These are phyloP conservation scores for Claviceps sp. DNA, from an alignment of 2,329 filamentous ascomycete genomes.

Conservation along the genomic window DNA sequence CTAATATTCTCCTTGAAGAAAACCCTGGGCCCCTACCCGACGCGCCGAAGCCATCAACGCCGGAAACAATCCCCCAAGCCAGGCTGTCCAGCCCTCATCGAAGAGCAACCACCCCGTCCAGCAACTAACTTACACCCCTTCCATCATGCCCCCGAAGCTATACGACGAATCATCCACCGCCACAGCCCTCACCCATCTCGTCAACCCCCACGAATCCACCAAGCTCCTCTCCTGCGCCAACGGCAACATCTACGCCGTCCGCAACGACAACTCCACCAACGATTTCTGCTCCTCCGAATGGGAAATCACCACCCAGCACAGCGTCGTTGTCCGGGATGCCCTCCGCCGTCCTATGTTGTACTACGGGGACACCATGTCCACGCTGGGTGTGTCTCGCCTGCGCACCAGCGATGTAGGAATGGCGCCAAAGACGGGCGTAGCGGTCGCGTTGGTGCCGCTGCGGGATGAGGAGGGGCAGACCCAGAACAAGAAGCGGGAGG, in stretches of 20 bases:
- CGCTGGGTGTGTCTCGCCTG: conserved; percentile 18
- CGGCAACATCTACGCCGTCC: conserved; percentile 20
- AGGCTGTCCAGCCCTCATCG: too few species aligned
- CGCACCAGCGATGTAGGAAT: conserved; percentile 10
- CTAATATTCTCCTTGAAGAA: too few species aligned
- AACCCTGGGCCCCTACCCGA: too few species aligned
- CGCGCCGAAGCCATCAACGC: too few species aligned
- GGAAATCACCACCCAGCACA: conserved; percentile 7
- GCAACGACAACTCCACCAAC: conserved; percentile 9
- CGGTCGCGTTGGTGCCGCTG: conserved; percentile 10
- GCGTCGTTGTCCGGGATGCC: conserved; percentile 13
- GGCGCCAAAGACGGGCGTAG: conserved; percentile 9
- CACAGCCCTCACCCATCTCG: conserved; percentile 11
- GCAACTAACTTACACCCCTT: too few species aligned
- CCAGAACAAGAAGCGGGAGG: background rate
- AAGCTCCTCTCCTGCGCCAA: conserved; percentile 19
- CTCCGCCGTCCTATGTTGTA: conserved; percentile 18
- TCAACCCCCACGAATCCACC: conserved; percentile 9
- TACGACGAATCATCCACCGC: conserved; percentile 11
- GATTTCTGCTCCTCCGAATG: conserved; percentile 13
- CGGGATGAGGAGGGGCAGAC: conserved; percentile 1
- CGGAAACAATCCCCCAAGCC: too few species aligned
- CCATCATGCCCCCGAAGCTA: background rate
- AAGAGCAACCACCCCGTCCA: too few species aligned
- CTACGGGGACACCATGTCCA: conserved; percentile 20